A percentile compares a stretch with the other conserved stretches of the same genome.
phyloP scores from a whole-genome alignment of 768 basidiomycete genomes.

The Boletus subparvulus region DNA sequence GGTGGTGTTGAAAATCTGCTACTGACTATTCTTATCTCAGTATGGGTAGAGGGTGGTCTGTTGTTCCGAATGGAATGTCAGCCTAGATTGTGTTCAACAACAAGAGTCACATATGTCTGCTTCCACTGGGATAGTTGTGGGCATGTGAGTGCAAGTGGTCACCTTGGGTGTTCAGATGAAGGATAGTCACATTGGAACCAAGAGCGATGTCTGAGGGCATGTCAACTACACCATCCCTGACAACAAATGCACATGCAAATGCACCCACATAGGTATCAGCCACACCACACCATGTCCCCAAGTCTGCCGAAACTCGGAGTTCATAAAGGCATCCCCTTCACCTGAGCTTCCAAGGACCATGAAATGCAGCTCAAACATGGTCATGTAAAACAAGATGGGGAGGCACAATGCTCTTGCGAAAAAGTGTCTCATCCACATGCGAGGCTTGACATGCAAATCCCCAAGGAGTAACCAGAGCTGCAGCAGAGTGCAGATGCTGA shows the following conservation, averaged over 20 bases:
- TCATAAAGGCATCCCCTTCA: constrained; percentile 99
- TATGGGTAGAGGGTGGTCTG: constrained; percentile 99
- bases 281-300: constrained; percentile 72
- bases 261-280: constrained; percentile 82
- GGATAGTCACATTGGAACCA: constrained; percentile 79
- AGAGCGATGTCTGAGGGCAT: constrained; percentile 66
- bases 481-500: constrained; percentile 79
- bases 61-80: constrained; percentile 63
- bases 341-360: constrained; percentile 84
- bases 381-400: constrained; percentile 89
- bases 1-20: constrained; percentile 82
- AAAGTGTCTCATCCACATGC: constrained; percentile 81
- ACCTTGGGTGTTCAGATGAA: constrained; percentile 95
- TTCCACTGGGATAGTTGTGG: constrained; percentile 87
- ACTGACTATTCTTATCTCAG: constrained; percentile 93
- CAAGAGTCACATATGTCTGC: constrained; percentile 50
- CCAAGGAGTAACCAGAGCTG: constrained; percentile 92
- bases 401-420: constrained; percentile 86
- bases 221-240: not conserved
- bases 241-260: constrained; percentile 19
- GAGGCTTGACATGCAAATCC: constrained; percentile 74
- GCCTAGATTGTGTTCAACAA: not conserved
- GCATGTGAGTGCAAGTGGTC: constrained; percentile 97
- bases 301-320: constrained; percentile 97
- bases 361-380: constrained; percentile 96